Conservation (phyloP, 768 basidiomycete species). For the Xerocomus potaroensis region DNA sequence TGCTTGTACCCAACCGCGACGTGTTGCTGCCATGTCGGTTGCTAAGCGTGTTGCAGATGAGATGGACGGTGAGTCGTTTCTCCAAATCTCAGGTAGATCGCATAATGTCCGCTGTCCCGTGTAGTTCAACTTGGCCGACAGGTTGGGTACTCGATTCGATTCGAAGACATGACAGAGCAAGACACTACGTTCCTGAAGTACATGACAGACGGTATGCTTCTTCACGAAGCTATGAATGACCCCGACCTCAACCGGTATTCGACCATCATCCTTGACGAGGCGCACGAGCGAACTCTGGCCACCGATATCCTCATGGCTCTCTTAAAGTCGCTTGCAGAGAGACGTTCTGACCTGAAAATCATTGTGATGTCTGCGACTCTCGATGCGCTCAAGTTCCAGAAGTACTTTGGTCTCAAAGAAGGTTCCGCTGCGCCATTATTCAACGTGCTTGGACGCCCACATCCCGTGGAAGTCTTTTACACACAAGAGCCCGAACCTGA, state of each 20-base stretch:
- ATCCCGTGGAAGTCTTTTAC: slow-evolving; percentile 95
- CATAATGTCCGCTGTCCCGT: slow-evolving; percentile 2
- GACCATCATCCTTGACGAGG: slow-evolving; percentile 98
- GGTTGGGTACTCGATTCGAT: too few relatives aligned
- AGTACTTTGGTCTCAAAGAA: slow-evolving; percentile 68
- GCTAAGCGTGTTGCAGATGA: slow-evolving; percentile 99
- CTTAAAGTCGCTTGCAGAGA: slow-evolving; percentile 77
- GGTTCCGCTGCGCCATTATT: slow-evolving; percentile 64
- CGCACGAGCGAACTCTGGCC: slow-evolving; percentile 95
- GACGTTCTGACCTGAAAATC: slow-evolving; percentile 86
- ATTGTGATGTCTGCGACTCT: slow-evolving; percentile 99
- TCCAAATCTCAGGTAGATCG: neutral
- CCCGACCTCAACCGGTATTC: slow-evolving; percentile 85
- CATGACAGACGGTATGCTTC: slow-evolving; percentile 99
- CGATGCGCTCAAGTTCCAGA: slow-evolving; percentile 96
- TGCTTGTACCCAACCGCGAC: too few relatives aligned
- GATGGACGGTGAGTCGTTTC: slow-evolving; percentile 81
- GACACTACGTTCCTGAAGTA: slow-evolving; percentile 95
- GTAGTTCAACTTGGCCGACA: slow-evolving; percentile 88
- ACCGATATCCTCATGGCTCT: slow-evolving; percentile 99
- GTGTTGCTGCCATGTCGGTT: slow-evolving; percentile 97
- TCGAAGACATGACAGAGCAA: slow-evolving; percentile 79
- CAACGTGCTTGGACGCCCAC: slow-evolving; percentile 89
- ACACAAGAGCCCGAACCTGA: slow-evolving; percentile 91
- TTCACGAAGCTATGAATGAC: slow-evolving; percentile 99